phyloP scores from a whole-genome alignment of 148 eudicot species.

The Spergularia bocconei region DNA sequence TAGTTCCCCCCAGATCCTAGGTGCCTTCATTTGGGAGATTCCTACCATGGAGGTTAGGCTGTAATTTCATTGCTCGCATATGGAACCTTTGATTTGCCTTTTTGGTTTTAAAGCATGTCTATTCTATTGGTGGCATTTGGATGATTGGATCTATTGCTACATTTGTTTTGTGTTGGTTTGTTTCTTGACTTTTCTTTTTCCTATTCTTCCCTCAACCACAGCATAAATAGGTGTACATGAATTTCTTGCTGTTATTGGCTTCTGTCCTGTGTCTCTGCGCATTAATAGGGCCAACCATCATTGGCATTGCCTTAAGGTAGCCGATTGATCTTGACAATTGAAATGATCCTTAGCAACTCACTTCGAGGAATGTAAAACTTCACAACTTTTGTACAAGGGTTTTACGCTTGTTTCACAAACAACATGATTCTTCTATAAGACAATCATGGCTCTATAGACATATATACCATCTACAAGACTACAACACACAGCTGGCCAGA shows the following conservation, averaged over 20 bases:
- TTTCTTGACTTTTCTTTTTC: not conserved
- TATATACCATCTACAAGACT: constrained; percentile 16
- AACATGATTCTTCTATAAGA: not conserved
- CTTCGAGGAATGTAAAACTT: constrained; percentile 2
- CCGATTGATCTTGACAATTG: not conserved
- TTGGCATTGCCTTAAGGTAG: not conserved
- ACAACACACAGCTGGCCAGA: constrained; percentile 11
- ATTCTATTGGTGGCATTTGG: too few relatives aligned
- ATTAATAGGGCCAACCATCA: not conserved
- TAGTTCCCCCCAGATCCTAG: not conserved
- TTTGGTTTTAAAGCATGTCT: too few relatives aligned
- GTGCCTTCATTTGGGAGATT: not conserved
- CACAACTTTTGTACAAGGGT: constrained; percentile 22
- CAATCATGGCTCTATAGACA: not conserved
- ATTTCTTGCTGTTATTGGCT: not conserved
- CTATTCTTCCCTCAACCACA: too few relatives aligned
- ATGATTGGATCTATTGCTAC: too few relatives aligned
- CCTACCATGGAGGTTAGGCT: too few relatives aligned
- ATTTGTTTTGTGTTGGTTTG: not conserved
- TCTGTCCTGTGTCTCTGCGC: not conserved
- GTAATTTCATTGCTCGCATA: too few relatives aligned
- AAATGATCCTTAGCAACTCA: not conserved
- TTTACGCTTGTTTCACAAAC: constrained; percentile 10
- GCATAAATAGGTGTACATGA: too few relatives aligned
- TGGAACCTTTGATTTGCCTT: too few relatives aligned